A percentile compares a stretch with the other conserved stretches of the same genome.
These are phyloP conservation scores for Saksenaea oblongispora DNA, from an alignment of 371 early-diverging fungal genomes.

Conservation along the genomic window DNA sequence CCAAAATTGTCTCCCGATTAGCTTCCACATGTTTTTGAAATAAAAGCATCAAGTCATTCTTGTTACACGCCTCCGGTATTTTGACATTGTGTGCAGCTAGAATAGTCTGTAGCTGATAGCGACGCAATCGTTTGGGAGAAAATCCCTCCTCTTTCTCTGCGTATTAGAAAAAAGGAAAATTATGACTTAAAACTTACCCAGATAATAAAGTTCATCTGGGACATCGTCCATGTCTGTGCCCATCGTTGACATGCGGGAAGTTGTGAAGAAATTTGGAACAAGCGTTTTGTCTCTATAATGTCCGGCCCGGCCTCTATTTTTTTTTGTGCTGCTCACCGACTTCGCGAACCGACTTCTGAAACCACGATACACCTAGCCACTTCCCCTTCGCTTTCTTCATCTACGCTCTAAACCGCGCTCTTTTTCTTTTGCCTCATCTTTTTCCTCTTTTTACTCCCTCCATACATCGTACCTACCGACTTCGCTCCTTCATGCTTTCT, in stretches of 20 bases:
- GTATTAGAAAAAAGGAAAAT: neutral
- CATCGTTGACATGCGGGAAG: neutral
- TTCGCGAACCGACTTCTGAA: too few relatives aligned
- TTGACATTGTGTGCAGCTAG: constrained; percentile 8
- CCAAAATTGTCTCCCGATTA: constrained; percentile 1
- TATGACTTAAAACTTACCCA: constrained; percentile 7
- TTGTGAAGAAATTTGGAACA: neutral
- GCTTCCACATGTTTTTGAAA: constrained; percentile 9
- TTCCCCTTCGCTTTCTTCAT: too few relatives aligned
- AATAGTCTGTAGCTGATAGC: constrained; percentile 20
- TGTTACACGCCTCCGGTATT: neutral
- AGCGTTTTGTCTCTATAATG: neutral
- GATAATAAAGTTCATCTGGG: constrained; percentile 18
- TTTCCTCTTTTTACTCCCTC: too few relatives aligned
- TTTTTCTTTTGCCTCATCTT: too few relatives aligned
- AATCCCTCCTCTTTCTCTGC: constrained; percentile 9
- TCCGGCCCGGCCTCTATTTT: too few relatives aligned
- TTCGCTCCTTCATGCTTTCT: too few relatives aligned
- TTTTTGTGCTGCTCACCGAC: too few relatives aligned
- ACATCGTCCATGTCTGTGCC: constrained; percentile 3
- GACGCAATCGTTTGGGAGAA: constrained; percentile 9
- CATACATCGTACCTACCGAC: too few relatives aligned
- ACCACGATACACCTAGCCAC: too few relatives aligned
- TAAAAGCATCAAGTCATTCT: constrained; percentile 8
- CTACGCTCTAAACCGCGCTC: too few relatives aligned